Base-by-base conservation (phyloP, 202 grass and related monocot species). In the Carex sylvatica region DNA sequence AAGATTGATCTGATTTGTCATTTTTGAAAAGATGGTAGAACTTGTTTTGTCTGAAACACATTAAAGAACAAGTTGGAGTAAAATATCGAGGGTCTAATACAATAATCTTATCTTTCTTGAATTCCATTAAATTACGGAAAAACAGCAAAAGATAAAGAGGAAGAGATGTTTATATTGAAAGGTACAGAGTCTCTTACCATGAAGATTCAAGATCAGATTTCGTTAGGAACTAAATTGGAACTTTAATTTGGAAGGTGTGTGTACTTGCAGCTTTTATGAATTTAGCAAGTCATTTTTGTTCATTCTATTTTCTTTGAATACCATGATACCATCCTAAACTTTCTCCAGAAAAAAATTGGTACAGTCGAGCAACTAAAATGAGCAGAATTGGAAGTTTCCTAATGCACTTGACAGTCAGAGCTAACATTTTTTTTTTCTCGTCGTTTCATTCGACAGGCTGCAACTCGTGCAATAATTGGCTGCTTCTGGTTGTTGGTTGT, bases 401-500 rank as follows among this genome's bases (percentile, higher is more conserved):
- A 56, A 75, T 75, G 24, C 26, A 33, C 49, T 62, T 62, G 6
- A 62, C 60, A 61, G 3, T 61, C 9, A 38, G 36, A 38, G 9
- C 60, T 56, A 56, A 31, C 71, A 55, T 33, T n/a, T 18, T 30
- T 13, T 12, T 74, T 74, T 54, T 55, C 47, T 75, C 46, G 6
- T 75, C 15, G 49, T 42, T 69, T 75, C 47, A 55, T 33, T 33
- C 6, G 14, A 49, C 72, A 75, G 56, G 72, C 35, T 75, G 49
- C 72, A 75, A 56, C 72, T 55, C 72, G n/a, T 56, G 15, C 72
- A 75, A 56, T 75, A 55, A 75, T 75, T 55, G 72, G 22, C 24
- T 2, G 70, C 12, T 54, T 74, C 71, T 53, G 16, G 19, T 71
- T 2, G 68, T 49, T 71, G 12, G 13, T 31, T 31, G 67, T 15